Evolutionary conservation across 306 rosid species (phyloP), one percentile per base, ranked within the genome.

Genomic region (Echinosophora koreensis): DNA sequence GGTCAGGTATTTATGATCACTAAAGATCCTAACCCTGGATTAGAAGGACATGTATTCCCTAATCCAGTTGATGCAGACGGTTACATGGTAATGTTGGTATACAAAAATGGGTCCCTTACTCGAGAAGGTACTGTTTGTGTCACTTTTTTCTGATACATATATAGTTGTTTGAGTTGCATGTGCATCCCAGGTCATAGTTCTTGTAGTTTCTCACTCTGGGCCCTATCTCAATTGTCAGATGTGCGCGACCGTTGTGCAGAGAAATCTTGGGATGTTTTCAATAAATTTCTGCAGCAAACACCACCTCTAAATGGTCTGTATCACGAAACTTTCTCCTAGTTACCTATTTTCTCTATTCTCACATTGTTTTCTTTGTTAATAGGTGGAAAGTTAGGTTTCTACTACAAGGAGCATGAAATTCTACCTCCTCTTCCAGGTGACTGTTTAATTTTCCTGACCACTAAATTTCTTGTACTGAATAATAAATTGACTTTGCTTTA

Each of bases 361-460:
- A 84, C 68, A 58, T 54, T 39, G 13, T 66, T 71, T 34, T 22
- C 22, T 76, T 81, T 77, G 9, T 81, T 27, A 38, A 57, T 39
- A 95, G 98, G 86, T 84, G 97, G 99, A 57, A 92, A 88, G 86
- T 44, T 95, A 37, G 99, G 99, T 55, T 95, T 92, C 89, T 95
- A 90, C 88, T 95, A 89, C 88, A 95, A 92, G 89, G 99, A 95
- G 66, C 96, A 90, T 82, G 99, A 95, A 85, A 95, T 95, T 81
- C 84, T 95, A 57, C 99, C 99, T 72, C 99, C 97, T 14, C 97
- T 95, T 57, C 99, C 99, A 84, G 97, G 98, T 94, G 16, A 6
- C 80, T 73, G 46, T 52, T 70, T 80, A 27, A 54, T 69, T 80
- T 71, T 80, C 58, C 2, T 18, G 11, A 55, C 16, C 1, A 8